Evolutionary conservation across 2,329 filamentous ascomycete species (phyloP).

Genomic region (Alternaria sp.): DNA sequence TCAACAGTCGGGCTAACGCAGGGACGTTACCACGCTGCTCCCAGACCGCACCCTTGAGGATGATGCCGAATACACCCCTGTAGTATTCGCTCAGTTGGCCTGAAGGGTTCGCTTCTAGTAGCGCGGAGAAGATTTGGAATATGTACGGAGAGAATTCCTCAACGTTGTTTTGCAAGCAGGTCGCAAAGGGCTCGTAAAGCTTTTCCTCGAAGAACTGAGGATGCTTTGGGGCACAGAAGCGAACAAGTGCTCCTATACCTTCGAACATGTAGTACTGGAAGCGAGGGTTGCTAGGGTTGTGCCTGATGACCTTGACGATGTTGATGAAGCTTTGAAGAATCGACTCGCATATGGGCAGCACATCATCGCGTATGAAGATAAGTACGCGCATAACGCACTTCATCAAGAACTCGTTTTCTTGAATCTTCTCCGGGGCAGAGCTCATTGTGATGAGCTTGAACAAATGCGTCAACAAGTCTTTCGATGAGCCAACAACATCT

Average conservation of each 20-base stretch:
- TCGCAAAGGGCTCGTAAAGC: constrained; percentile 83
- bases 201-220: constrained; percentile 77
- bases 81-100: constrained; percentile 82
- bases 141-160: constrained; percentile 96
- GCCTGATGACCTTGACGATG: constrained; percentile 89
- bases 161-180: constrained; percentile 80
- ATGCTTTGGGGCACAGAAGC: constrained; percentile 72
- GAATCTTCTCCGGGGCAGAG: constrained; percentile 84
- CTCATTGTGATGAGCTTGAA: constrained; percentile 92
- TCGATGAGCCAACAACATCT: constrained; percentile 80
- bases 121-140: constrained; percentile 90
- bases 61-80: constrained; percentile 75
- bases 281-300: constrained; percentile 94
- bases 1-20: constrained; percentile 82
- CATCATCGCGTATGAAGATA: constrained; percentile 87
- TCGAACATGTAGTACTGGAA: constrained; percentile 99
- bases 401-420: constrained; percentile 99
- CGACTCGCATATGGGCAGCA: constrained; percentile 74
- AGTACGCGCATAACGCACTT: constrained; percentile 97
- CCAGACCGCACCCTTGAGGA: constrained; percentile 85
- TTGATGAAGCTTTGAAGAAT: constrained; percentile 84
- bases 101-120: constrained; percentile 84
- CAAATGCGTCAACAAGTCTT: constrained; percentile 85
- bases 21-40: constrained; percentile 92
- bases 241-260: constrained; percentile 86